Conservation (phyloP, 2,329 filamentous ascomycete genomes). For the Fusarium transvaalense region DNA sequence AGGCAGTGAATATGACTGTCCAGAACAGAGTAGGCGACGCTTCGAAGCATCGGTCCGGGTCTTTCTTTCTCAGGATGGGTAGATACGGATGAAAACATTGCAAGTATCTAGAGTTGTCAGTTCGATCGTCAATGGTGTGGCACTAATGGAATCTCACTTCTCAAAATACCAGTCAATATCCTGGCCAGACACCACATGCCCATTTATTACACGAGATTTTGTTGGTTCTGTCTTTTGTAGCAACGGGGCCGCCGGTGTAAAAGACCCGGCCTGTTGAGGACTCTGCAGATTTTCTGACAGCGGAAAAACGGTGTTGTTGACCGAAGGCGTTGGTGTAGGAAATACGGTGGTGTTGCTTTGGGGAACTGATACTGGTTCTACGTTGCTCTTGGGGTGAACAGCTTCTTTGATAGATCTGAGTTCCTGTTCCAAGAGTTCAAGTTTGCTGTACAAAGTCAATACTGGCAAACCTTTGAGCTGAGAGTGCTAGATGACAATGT, state of each 20-base stretch:
- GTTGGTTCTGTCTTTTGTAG: constrained; percentile 48
- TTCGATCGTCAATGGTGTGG: background rate
- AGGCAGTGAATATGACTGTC: constrained; percentile 65
- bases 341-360: constrained; percentile 45
- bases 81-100: constrained; percentile 66
- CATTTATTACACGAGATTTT: constrained; percentile 60
- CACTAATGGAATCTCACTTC: constrained; percentile 52
- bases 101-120: constrained; percentile 58
- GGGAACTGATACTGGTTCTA: constrained; percentile 47
- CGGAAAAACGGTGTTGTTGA: constrained; percentile 10
- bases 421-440: constrained; percentile 67
- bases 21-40: constrained; percentile 65
- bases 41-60: constrained; percentile 65
- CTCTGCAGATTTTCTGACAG: constrained; percentile 22
- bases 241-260: constrained; percentile 5
- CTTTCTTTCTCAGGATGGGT: constrained; percentile 62
- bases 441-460: constrained; percentile 56
- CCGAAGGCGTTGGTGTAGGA: constrained; percentile 32
- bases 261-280: constrained; percentile 12
- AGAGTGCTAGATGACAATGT: background rate
- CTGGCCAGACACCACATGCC: constrained; percentile 62
- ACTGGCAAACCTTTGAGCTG: constrained; percentile 27
- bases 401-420: constrained; percentile 67
- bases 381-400: constrained; percentile 53
- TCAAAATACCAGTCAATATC: constrained; percentile 69